Conservation (phyloP, 192 early-diverging fungal genomes). For the Physocladia obscura region DNA sequence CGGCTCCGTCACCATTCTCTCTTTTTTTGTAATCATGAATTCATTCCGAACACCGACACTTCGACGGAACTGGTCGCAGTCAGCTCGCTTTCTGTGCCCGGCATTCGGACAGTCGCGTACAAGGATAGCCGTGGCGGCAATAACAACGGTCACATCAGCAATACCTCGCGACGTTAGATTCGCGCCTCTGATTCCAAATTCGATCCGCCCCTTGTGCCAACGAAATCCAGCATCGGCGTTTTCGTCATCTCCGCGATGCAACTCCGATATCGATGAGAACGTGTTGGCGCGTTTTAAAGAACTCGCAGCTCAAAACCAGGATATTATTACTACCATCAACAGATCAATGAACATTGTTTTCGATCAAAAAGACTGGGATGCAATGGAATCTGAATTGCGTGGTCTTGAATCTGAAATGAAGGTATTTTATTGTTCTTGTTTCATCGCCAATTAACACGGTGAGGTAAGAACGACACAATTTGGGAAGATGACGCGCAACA, state of each 20-base stretch:
- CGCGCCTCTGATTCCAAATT: background rate
- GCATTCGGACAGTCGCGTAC: too few species aligned
- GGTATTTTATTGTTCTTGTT: slow-evolving; percentile 9
- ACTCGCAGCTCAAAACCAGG: background rate
- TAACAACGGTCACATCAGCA: background rate
- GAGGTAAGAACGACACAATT: slow-evolving; percentile 15
- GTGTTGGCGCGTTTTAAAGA: slow-evolving; percentile 1
- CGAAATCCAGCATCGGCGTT: background rate
- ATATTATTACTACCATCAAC: background rate
- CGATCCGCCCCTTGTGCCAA: background rate
- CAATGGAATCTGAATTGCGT: background rate
- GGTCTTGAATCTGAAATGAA: slow-evolving; percentile 19
- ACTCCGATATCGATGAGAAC: background rate
- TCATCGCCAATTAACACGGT: background rate
- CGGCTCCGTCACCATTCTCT: too few species aligned
- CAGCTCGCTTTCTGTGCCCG: too few species aligned
- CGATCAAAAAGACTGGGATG: slow-evolving; percentile 29
- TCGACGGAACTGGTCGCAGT: too few species aligned
- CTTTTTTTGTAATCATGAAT: too few species aligned
- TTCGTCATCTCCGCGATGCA: background rate
- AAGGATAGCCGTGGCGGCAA: background rate
- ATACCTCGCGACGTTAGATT: background rate
- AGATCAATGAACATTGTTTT: slow-evolving; percentile 7
- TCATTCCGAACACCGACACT: too few species aligned
- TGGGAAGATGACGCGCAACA: slow-evolving; percentile 40